Base-by-base conservation (phyloP, 2,329 filamentous ascomycete species). In the Ascochyta koolunga region DNA sequence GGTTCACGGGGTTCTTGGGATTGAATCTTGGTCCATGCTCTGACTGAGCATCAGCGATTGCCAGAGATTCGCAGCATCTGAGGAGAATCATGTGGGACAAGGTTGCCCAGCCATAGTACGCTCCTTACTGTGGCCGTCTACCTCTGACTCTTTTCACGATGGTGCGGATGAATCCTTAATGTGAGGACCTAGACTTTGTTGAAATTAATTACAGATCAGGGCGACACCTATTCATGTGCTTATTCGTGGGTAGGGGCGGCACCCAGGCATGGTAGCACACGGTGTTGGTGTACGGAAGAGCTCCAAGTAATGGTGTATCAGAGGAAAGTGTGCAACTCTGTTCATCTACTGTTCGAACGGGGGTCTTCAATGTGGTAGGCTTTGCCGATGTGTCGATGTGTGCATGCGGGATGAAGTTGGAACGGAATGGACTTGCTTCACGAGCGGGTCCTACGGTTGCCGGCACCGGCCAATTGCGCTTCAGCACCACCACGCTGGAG, bases 391-490 rank as follows among this genome's bases (percentile, higher is more conserved):
- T 38, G 48, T 21, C 25, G 35, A 40, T 46, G 50, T 21, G 40
- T 32, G 35, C 18, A 35, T 10, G 32, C 43, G 43, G 50, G 47
- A 49, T 60, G 52, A 65, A 46, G 60, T 64, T 32, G 39, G 42
- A 49, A 37, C 15, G 40, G 24, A 37, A 45, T 37, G 36, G 22
- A 46, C 45, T 36, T 31, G 42, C 40, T 40, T 21, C n/a, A 21
- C 43, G 24, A 42, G 25, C 48, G 50, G 46, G 24, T 54, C 18
- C 54, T 44, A 47, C 54, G 40, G 38, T 37, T 42, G 31, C 39
- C 27, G 18, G 27, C n/a, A 29, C 52, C 18, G 18, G 21, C 63
- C 58, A 63, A 62, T 65, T 46, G 52, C 51, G 15, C 11, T 25
- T 31, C 22, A 33, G 41, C 16, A 41, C 41, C 38, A 50, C 35